Evolutionary conservation across 2,329 filamentous ascomycete genomes (phyloP).

Genomic region (Fusarium sp.): DNA sequence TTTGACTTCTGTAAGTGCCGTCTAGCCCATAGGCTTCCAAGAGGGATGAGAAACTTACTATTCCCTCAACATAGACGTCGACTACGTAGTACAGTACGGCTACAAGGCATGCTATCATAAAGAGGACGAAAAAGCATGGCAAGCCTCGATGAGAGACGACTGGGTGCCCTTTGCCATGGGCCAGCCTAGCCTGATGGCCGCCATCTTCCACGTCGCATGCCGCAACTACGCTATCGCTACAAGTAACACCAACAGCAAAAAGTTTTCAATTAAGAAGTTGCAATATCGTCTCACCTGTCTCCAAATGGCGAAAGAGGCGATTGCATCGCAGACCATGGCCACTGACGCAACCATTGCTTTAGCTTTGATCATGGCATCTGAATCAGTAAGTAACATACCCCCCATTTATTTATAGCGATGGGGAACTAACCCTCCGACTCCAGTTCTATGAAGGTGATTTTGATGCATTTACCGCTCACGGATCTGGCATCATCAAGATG

Average conservation of each 20-base stretch:
- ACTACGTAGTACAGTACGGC: constrained; percentile 17
- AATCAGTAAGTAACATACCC: constrained; percentile 7
- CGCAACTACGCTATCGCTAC: constrained; percentile 28
- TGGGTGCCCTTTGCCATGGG: constrained; percentile 38
- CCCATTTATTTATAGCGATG: rapidly evolving
- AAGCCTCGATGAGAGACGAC: constrained; percentile 6
- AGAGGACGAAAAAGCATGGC: constrained; percentile 8
- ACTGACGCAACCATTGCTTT: constrained; percentile 23
- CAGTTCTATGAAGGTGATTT: constrained; percentile 27
- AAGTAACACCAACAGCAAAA: constrained; percentile 14
- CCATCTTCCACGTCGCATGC: constrained; percentile 36
- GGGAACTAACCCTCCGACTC: not conserved
- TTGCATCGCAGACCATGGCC: constrained; percentile 5
- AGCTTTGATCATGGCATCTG: constrained; percentile 24
- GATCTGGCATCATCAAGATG: constrained; percentile 25
- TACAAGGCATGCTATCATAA: constrained; percentile 19
- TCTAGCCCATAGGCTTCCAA: too few relatives aligned
- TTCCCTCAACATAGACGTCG: not conserved
- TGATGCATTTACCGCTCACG: constrained; percentile 11
- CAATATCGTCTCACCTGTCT: constrained; percentile 21
- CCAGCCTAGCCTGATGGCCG: constrained; percentile 29
- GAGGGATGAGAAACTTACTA: not conserved
- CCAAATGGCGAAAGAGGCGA: constrained; percentile 19
- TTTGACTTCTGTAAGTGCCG: constrained; percentile 23
- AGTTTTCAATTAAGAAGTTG: constrained; percentile 3